These are phyloP conservation scores for Penicillium malachiteum DNA, from an alignment of 495 filamentous ascomycete genomes.

Conservation along the genomic window DNA sequence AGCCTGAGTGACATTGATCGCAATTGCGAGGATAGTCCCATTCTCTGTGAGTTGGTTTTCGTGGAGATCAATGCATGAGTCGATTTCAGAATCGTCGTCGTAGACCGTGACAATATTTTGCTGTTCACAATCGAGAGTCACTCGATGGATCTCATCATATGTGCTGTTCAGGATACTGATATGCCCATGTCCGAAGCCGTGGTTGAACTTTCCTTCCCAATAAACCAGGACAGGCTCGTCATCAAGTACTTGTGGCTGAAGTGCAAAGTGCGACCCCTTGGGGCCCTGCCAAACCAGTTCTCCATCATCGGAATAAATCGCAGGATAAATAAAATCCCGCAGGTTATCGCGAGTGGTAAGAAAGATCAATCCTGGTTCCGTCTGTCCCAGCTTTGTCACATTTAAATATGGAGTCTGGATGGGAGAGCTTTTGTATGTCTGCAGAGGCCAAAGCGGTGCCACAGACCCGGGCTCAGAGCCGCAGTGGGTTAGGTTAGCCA, in stretches of 20 bases:
- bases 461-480: neutral
- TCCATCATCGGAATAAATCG: slow-evolving; percentile 29
- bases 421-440: slow-evolving; percentile 21
- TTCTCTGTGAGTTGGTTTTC: slow-evolving; percentile 43
- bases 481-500: neutral
- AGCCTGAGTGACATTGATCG: slow-evolving; percentile 47
- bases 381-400: slow-evolving; percentile 29
- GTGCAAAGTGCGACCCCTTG: slow-evolving; percentile 16
- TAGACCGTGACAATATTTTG: slow-evolving; percentile 24
- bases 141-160: slow-evolving; percentile 40
- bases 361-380: slow-evolving; percentile 25
- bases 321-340: slow-evolving; percentile 8
- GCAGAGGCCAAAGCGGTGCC: slow-evolving; percentile 15
- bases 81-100: slow-evolving; percentile 9
- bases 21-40: slow-evolving; percentile 51
- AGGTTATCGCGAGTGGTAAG: slow-evolving; percentile 15
- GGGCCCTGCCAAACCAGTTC: slow-evolving; percentile 28
- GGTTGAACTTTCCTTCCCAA: slow-evolving; percentile 19
- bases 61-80: slow-evolving; percentile 37
- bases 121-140: slow-evolving; percentile 19
- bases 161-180: slow-evolving; percentile 42
- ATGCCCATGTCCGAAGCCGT: slow-evolving; percentile 29
- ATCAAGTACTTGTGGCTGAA: slow-evolving; percentile 23
- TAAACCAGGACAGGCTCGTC: slow-evolving; percentile 26
- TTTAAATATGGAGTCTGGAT: slow-evolving; percentile 24